Evolutionary conservation across 768 basidiomycete species (phyloP), one percentile per base, ranked within the genome.

Genomic region (Guyanaporus albipodus): DNA sequence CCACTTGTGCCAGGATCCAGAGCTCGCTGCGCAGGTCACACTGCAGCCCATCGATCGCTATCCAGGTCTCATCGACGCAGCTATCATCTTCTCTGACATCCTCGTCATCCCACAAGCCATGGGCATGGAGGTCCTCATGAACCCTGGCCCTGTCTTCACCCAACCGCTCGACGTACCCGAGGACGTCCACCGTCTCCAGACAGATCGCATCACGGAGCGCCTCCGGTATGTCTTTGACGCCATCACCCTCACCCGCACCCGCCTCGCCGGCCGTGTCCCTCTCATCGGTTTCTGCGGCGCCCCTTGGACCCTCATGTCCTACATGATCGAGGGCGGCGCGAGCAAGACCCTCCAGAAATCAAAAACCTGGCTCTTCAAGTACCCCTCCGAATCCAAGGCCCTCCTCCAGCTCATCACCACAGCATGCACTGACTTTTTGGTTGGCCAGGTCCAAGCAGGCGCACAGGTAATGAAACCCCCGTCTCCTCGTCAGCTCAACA

Each of bases 81-180:
- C 92, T 45, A 98, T 98, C 71, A 97, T 98, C 68, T 99, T 99
- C 74, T 89, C 84, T 57, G 96, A 98, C 65, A 99, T 98, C 70
- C 85, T 99, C 53, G 94, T 99, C 65, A 75, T 99, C 46, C 96
- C 96, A 0, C 94, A 98, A 63, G 96, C 96, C 18, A 82, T 99
- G 83, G 96, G 96, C 15, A 87, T 99, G 84, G 85, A 86, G 58
- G 87, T 92, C 0, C 73, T 86, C 59, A 98, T 99, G 95, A 88
- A 87, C 58, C 93, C 92, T 1, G 90, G 83, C 4, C 96, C 96
- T 2, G 71, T 75, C 62, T 93, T 99, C 59, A 91, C 96, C 2
- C 75, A 85, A 21, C 95, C 96, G 4, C 81, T 99, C 55, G 67
- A 75, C 42, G 83, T 77, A 2, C 91, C 91, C 10, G 80, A 69